Base-by-base conservation (phyloP, 2,329 filamentous ascomycete genomes). In the Stromatinia cepivora region DNA sequence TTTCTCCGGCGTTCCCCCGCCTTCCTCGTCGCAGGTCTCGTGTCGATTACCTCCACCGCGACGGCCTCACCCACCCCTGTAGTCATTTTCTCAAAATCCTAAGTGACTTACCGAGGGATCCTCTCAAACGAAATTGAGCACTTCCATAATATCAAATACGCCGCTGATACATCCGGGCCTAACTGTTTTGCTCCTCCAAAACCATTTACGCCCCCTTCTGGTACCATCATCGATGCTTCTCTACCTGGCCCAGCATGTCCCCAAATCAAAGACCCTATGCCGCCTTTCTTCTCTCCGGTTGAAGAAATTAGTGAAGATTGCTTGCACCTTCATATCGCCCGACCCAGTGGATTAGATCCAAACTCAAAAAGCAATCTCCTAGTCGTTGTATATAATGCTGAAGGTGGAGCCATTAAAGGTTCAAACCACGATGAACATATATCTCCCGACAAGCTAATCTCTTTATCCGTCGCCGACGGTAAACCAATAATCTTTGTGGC, bases 261-360 rank as follows among this genome's bases (percentile, higher is more conserved):
- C 10, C 69, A 70, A 50, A 46, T 66, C 8, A 56, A 39, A 62
- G 25, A 53, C 48, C 48, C 45, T n/a, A 62, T 70, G 69, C 48
- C 36, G 13, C 66, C 69, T 2, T 68, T 61, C 45, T 68, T 69
- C 52, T 68, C 65, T 4, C 10, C 50, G 15, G 28, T 58, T 1
- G 25, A 57, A n/a, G 45, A 65, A 22, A 59, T 69, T 9, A 70
- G 69, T 17, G 65, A 69, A 58, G 65, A 70, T 4, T 69, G 65
- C 28, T 59, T 61, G 17, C 17, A 64, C 17, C 65, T 70, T 4
- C 65, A 46, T 15, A 70, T 69, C 22, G 57, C 57, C 9, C 58
- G 65, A 34, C 69, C 65, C 17, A 45, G 34, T 0, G 25, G 25
- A 11, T 11, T 63, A n/a, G 3, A 62, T 20, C 3, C 48, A 8